A percentile compares a stretch with the other conserved stretches of the same genome.
These are phyloP conservation scores for Fraxinus americana DNA, from an alignment of 257 asterid species.

Conservation along the genomic window DNA sequence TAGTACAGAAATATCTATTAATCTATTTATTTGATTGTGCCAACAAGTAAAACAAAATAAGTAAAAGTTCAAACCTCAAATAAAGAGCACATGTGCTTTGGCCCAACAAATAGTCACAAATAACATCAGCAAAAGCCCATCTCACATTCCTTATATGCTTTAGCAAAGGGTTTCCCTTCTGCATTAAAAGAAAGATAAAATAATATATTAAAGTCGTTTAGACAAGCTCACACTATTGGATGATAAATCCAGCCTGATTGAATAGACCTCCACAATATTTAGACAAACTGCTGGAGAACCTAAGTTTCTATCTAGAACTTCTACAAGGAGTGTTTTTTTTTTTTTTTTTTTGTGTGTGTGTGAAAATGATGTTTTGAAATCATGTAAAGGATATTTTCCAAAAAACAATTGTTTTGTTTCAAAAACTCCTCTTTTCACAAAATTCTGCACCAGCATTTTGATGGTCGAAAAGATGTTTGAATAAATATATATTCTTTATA, in stretches of 20 bases:
- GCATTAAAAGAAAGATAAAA: conserved; percentile 36
- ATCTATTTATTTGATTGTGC: not conserved
- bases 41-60: conserved; percentile 13
- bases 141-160: conserved; percentile 91
- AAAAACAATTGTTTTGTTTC: not conserved
- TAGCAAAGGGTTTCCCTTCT: conserved; percentile 96
- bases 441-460: too few species aligned
- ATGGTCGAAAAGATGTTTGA: not conserved
- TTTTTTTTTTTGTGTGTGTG: too few species aligned
- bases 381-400: not conserved
- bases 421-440: not conserved
- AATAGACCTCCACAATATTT: not conserved
- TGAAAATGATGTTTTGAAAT: not conserved
- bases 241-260: not conserved
- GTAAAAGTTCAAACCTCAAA: conserved; percentile 59
- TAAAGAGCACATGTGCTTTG: conserved; percentile 83
- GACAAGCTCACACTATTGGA: not conserved
- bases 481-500: too few species aligned
- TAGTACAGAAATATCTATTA: not conserved
- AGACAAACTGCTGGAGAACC: not conserved
- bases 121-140: conserved; percentile 86
- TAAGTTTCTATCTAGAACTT: not conserved
- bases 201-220: conserved; percentile 1
- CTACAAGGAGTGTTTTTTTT: not conserved
- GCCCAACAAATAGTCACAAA: conserved; percentile 82